These are phyloP conservation scores for Debaryomycetaceae sp. DNA, from an alignment of 1,139 yeast species.

Conservation along the genomic window DNA sequence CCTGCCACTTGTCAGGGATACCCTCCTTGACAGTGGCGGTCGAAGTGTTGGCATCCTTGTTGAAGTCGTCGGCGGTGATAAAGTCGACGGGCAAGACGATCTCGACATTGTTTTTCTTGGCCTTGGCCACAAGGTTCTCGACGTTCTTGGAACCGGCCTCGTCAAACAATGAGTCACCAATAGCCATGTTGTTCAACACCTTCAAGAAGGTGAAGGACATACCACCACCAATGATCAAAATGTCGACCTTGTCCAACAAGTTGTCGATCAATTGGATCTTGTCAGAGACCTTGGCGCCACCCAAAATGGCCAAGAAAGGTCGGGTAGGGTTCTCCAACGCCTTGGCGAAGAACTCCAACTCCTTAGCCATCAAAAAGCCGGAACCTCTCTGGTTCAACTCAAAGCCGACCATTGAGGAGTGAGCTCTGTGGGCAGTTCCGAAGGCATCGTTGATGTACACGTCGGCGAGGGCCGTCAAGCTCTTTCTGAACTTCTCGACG, in stretches of 20 bases:
- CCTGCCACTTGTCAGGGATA: constrained; percentile 89
- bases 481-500: constrained; percentile 76
- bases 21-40: constrained; percentile 78
- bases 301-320: constrained; percentile 94
- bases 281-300: constrained; percentile 98
- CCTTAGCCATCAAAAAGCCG: constrained; percentile 96
- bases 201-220: constrained; percentile 98
- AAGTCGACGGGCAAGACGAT: constrained; percentile 88
- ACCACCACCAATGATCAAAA: constrained; percentile 94
- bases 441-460: constrained; percentile 96
- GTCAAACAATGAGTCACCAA: constrained; percentile 85
- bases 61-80: constrained; percentile 87
- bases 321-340: constrained; percentile 94
- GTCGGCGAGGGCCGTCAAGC: constrained; percentile 83
- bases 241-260: constrained; percentile 87
- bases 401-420: constrained; percentile 95
- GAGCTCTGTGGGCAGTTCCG: constrained; percentile 99
- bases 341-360: constrained; percentile 90
- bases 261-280: constrained; percentile 96
- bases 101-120: constrained; percentile 88
- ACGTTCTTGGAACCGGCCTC: constrained; percentile 91
- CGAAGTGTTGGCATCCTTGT: constrained; percentile 77
- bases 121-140: constrained; percentile 80
- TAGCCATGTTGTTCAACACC: constrained; percentile 70
- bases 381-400: constrained; percentile 91